Evolutionary conservation across 768 basidiomycete genomes (phyloP).

Genomic region (Omphalotus guepiniiformis): DNA sequence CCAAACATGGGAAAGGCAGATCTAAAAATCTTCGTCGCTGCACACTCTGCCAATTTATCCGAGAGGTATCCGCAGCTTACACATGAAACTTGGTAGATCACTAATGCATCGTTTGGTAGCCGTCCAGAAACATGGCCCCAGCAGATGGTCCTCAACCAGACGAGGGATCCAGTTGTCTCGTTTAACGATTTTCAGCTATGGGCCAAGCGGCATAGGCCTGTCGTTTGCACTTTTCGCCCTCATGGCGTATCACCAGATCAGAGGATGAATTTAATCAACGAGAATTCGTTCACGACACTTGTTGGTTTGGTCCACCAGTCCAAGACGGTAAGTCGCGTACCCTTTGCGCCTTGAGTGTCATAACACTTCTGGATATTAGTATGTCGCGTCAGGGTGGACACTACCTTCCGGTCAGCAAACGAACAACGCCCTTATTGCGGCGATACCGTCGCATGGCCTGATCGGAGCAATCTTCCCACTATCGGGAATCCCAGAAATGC

Average conservation of each 20-base stretch:
- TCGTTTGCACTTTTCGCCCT: constrained; percentile 5
- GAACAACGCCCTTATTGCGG: constrained; percentile 1
- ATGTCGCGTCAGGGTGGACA: constrained; percentile 3
- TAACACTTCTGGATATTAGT: neutral
- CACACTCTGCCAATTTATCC: neutral
- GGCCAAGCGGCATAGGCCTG: constrained; percentile 3
- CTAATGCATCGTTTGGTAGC: neutral
- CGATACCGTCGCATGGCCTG: constrained; percentile 2
- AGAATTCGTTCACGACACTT: neutral
- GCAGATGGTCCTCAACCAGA: neutral
- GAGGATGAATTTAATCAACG: neutral
- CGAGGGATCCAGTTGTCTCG: constrained; percentile 1
- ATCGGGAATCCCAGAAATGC: constrained; percentile 5
- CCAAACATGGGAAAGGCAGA: neutral
- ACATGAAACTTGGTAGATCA: no score
- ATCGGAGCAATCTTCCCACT: constrained; percentile 3
- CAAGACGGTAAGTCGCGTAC: neutral
- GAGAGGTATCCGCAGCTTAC: no score
- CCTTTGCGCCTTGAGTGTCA: neutral
- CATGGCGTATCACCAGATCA: neutral
- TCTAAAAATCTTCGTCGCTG: neutral
- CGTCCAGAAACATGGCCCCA: constrained; percentile 4
- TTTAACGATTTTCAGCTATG: neutral
- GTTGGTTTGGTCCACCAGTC: neutral
- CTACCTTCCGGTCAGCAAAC: neutral